Percentiles rank a stretch among this genome's conserved stretches.
Conservation (phyloP, 495 filamentous ascomycete species). For the Xylaria scruposa region DNA sequence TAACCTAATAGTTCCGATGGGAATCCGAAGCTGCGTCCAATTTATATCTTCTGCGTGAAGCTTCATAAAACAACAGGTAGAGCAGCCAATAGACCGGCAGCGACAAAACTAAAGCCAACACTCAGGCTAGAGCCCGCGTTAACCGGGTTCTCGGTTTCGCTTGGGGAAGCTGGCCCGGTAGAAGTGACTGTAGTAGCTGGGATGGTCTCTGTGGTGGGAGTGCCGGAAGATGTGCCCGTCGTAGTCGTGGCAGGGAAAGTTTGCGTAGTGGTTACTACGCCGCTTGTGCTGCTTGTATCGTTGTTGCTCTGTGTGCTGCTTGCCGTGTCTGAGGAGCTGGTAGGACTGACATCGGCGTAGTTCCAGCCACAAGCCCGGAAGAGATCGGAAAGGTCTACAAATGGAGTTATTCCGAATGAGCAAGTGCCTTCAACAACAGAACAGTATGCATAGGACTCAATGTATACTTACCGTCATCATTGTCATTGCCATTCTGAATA, state of each 20-base stretch:
- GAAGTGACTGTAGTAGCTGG: slow-evolving; percentile 8
- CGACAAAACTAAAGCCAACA: neutral
- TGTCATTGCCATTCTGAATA: neutral
- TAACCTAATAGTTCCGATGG: neutral
- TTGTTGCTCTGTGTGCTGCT: slow-evolving; percentile 10
- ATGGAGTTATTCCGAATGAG: neutral
- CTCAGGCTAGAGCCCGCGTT: slow-evolving; percentile 2
- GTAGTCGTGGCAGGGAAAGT: neutral
- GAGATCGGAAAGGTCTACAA: slow-evolving; percentile 2
- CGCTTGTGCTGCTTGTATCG: slow-evolving; percentile 9
- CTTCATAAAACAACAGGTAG: slow-evolving; percentile 3
- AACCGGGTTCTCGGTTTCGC: neutral
- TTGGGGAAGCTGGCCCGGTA: slow-evolving; percentile 10
- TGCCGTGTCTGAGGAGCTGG: neutral
- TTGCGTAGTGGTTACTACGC: neutral
- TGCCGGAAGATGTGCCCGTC: neutral
- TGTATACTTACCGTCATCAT: slow-evolving; percentile 9
- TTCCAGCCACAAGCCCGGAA: slow-evolving; percentile 15
- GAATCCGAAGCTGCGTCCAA: neutral
- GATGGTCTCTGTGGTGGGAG: slow-evolving; percentile 1
- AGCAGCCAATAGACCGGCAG: slow-evolving; percentile 17
- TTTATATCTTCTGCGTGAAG: neutral
- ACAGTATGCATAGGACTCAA: neutral
- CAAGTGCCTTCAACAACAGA: neutral
- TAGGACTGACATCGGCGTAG: slow-evolving; percentile 5